These are phyloP conservation scores for Dictyostelium discoideum DNA, from an alignment of 78 protist genomes.

Conservation along the genomic window DNA sequence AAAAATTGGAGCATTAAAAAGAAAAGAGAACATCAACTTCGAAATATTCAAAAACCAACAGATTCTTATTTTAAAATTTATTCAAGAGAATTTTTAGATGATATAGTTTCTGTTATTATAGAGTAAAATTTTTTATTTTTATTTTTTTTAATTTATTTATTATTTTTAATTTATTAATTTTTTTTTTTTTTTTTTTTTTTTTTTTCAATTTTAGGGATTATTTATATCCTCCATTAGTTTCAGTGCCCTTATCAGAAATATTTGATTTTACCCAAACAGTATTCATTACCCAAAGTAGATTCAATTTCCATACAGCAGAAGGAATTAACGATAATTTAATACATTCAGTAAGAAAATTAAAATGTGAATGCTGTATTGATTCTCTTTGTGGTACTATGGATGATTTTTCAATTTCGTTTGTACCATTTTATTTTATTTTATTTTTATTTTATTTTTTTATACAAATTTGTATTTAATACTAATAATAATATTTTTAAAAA, in stretches of 20 bases:
- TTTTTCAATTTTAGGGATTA: not conserved
- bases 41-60: not conserved
- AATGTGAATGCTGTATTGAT: conserved; percentile 20
- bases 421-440: not conserved
- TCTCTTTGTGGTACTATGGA: not conserved
- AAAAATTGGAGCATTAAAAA: not conserved
- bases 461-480: too few relatives aligned
- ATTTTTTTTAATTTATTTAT: not conserved
- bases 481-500: too few relatives aligned
- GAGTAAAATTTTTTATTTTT: not conserved
- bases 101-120: not conserved
- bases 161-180: not conserved
- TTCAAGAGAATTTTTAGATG: not conserved
- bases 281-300: not conserved
- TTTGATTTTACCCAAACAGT: not conserved
- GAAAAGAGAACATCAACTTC: not conserved
- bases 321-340: conserved; percentile 3
- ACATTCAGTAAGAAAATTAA: not conserved
- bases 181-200: not conserved
- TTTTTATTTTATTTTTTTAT: not conserved
- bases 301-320: not conserved
- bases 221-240: not conserved
- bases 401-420: conserved; percentile 31
- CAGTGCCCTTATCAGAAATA: conserved; percentile 20
- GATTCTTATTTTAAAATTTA: not conserved